Evolutionary conservation across 192 early-diverging fungal genomes (phyloP), one percentile per base, ranked within the genome.

Genomic region (Backusella westeae): DNA sequence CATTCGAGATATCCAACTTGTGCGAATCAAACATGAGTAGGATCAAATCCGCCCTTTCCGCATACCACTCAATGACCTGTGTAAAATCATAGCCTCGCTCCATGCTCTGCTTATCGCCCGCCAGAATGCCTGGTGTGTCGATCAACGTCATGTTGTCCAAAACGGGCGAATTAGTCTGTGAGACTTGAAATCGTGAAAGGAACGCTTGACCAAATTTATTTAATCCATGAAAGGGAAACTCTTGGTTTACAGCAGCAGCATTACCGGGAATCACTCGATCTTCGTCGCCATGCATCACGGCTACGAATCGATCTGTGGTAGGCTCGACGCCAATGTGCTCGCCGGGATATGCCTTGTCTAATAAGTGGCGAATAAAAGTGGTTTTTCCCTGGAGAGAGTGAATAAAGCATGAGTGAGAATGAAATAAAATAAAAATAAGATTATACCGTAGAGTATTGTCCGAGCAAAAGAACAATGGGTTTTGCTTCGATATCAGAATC

Each of bases 1-100:
- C 93, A 80, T 95, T 92, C 26, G 88, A 90, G 67, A 95, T 94
- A 72, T 95, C 95, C 75, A 96, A 84, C 82, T 94, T 96, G 84
- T 94, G 89, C 3, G 89, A 90, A 77, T 96, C 94, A 85, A 96
- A 95, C 78, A 96, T 81, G 19, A 96, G 81, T 26, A 96, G 77
- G 32, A 96, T 91, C 38, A 94, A 80, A 73, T 95, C 93, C 0
- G 93, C 89, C n/a, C 95, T 88, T 69, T 92, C 90, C 12, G 93
- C 95, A 79, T 94, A 95, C 93, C 93, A 96, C 75, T 92, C 90
- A 41, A 92, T 89, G 8, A 94, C 95, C 23, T 86, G 87, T 0
- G 90, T 89, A 72, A 93, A 94, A 70, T 94, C 93, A 75, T 95
- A 96, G 4, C 89, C 87, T 76, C 94, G 91, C 65, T 92, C 87